These are phyloP conservation scores for Suillus variegatus DNA, from an alignment of 768 basidiomycete species.

Conservation along the genomic window DNA sequence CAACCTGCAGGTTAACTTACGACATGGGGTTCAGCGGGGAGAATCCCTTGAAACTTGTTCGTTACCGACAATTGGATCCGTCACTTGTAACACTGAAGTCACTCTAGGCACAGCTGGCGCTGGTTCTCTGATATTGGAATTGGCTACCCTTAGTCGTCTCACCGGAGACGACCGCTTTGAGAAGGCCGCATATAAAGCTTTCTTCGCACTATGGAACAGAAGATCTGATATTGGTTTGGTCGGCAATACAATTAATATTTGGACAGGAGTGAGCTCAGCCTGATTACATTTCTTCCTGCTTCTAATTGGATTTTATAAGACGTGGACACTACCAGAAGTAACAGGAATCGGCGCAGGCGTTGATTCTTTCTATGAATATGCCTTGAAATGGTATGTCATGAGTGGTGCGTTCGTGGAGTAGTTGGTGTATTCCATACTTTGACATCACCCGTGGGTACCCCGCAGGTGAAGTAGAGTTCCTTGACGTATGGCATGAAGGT, in stretches of 20 bases:
- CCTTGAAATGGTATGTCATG: constrained; percentile 88
- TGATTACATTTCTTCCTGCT: constrained; percentile 1
- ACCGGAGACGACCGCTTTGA: constrained; percentile 92
- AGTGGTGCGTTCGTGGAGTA: constrained; percentile 51
- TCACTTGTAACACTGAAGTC: constrained; percentile 9
- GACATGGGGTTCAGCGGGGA: constrained; percentile 71
- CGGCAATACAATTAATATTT: constrained; percentile 86
- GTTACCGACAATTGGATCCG: constrained; percentile 29
- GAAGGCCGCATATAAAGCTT: constrained; percentile 85
- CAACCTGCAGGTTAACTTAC: constrained; percentile 69
- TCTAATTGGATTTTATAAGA: constrained; percentile 30
- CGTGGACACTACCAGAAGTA: constrained; percentile 76
- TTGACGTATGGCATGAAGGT: constrained; percentile 83
- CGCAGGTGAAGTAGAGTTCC: constrained; percentile 73
- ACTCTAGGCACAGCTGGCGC: constrained; percentile 84
- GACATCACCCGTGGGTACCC: constrained; percentile 7
- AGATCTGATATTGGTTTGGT: constrained; percentile 82
- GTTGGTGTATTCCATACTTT: constrained; percentile 20
- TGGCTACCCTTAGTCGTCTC: constrained; percentile 88
- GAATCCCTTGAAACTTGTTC: constrained; percentile 86
- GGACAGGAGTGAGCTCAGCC: constrained; percentile 65
- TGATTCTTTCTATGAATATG: constrained; percentile 95
- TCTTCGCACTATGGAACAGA: constrained; percentile 93
- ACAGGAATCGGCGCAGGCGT: constrained; percentile 91
- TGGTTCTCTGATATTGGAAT: constrained; percentile 91